Evolutionary conservation across 1,139 yeast species (phyloP).

Genomic region (Scheffersomyces titani): DNA sequence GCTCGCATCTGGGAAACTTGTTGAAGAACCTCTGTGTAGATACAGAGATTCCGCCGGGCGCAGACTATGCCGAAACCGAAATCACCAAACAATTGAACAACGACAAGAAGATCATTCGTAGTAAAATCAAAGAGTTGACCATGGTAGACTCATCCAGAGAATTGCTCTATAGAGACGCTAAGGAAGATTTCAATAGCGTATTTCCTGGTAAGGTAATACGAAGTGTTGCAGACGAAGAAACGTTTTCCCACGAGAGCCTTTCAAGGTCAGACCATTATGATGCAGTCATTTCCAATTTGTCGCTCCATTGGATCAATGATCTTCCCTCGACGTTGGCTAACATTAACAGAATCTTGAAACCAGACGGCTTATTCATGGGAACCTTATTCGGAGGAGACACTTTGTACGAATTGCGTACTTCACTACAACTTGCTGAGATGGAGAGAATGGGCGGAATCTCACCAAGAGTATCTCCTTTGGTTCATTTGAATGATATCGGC

Average conservation of each 20-base stretch:
- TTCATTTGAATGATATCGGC: constrained; percentile 77
- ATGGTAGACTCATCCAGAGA: constrained; percentile 68
- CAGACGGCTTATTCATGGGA: constrained; percentile 83
- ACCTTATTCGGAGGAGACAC: constrained; percentile 88
- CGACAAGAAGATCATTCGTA: constrained; percentile 53
- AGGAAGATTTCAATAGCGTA: constrained; percentile 32
- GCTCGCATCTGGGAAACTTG: constrained; percentile 71
- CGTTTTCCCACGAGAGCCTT: constrained; percentile 42
- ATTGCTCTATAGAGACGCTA: constrained; percentile 53
- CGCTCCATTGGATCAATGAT: constrained; percentile 86
- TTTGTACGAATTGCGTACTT: constrained; percentile 74
- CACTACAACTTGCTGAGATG: constrained; percentile 78
- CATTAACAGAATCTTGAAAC: constrained; percentile 64
- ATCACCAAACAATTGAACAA: constrained; percentile 43
- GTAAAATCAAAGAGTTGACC: constrained; percentile 55
- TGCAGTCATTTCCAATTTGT: constrained; percentile 72
- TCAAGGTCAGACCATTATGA: constrained; percentile 53
- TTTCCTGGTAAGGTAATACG: constrained; percentile 48
- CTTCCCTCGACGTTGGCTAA: constrained; percentile 63
- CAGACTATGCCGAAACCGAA: constrained; percentile 29
- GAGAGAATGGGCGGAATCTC: constrained; percentile 80
- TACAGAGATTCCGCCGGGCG: constrained; percentile 26
- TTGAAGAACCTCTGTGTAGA: constrained; percentile 36
- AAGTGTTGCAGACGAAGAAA: constrained; percentile 69
- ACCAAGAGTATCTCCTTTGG: constrained; percentile 80